Base-by-base conservation (phyloP, 1,284 basidiomycete species). In the Pseudozyma sp. region DNA sequence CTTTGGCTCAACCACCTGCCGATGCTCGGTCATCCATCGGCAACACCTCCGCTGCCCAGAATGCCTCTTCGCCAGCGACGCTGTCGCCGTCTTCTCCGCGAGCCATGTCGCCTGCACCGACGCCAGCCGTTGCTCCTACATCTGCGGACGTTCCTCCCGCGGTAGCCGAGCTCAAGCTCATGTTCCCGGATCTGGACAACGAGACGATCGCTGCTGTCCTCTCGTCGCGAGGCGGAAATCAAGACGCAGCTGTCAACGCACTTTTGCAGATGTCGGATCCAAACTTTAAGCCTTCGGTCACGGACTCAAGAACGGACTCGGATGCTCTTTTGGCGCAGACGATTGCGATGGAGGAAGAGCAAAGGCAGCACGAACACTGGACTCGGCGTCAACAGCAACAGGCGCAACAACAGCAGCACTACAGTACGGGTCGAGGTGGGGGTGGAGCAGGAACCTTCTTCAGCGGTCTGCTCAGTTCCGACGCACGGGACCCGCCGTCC, bases 241-340 rank as follows among this genome's bases (percentile, higher is more conserved):
- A 76, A 45, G 78, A 81, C 56, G 53, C 67, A 13, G 78, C 78
- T 1, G 68, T 80, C 55, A 80, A 78, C 29, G 65, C 76, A 5
- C 68, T 80, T 10, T 51, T 80, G 56, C 74, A 75, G 56, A 80
- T 80, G 78, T 77, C 77, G 24, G 78, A 80, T 57, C 78, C 77
- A 5, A 68, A 46, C 54, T 80, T 74, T 57, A 71, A 69, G 60
- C 67, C 74, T 13, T 37, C 60, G 10, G 55, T 55, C 13, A 45
- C 56, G 31, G 66, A 63, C n/a, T 49, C 49, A 1, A 67, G 70
- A 44, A 69, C 72, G 14, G 76, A 78, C 37, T 66, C 76, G 13
- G 78, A 80, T 60, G 78, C 76, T 0, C 53, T 75, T 7, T 56
- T 80, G 9, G 78, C 78, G 4, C 68, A 71, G 19, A 68, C 58